These are phyloP conservation scores for Barbarea vulgaris DNA, from an alignment of 345 rosid species.

Conservation along the genomic window DNA sequence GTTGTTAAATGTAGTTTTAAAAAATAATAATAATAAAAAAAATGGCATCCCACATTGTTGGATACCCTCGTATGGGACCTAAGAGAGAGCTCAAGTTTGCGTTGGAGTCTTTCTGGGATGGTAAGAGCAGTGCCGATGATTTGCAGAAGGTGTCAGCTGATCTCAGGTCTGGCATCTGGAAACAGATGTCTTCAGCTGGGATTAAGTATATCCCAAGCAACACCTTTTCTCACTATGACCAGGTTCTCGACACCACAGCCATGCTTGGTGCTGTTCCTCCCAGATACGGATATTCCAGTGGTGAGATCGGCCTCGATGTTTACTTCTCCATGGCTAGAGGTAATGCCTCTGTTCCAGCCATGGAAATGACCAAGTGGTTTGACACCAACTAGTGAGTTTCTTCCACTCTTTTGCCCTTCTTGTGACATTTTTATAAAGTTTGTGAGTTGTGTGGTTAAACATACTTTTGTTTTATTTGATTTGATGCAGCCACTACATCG, in stretches of 20 bases:
- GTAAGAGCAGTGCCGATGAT: slow-evolving; percentile 87
- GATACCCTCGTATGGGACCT: slow-evolving; percentile 99
- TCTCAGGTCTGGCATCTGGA: slow-evolving; percentile 91
- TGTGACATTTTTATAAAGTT: background rate
- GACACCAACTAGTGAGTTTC: slow-evolving; percentile 98
- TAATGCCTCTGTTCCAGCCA: slow-evolving; percentile 93
- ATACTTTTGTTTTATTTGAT: background rate
- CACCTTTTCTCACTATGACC: slow-evolving; percentile 91
- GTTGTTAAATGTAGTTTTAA: background rate
- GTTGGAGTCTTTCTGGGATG: slow-evolving; percentile 98
- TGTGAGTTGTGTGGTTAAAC: background rate
- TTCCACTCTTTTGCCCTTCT: background rate
- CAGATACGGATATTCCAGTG: slow-evolving; percentile 77
- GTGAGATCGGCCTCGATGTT: slow-evolving; percentile 80
- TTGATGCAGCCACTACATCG: slow-evolving; percentile 83
- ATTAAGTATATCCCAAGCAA: slow-evolving; percentile 96
- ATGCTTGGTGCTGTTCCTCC: slow-evolving; percentile 98
- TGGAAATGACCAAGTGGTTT: slow-evolving; percentile 99
- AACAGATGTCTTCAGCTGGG: slow-evolving; percentile 84
- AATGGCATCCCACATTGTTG: slow-evolving; percentile 98
- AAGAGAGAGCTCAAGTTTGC: slow-evolving; percentile 99
- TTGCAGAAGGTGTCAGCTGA: slow-evolving; percentile 85
- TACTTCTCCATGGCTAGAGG: slow-evolving; percentile 99
- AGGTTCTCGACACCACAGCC: slow-evolving; percentile 87
- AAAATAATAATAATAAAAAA: slow-evolving; percentile 45